Evolutionary conservation across 495 filamentous ascomycete genomes (phyloP).

Genomic region (Tuber borchii): DNA sequence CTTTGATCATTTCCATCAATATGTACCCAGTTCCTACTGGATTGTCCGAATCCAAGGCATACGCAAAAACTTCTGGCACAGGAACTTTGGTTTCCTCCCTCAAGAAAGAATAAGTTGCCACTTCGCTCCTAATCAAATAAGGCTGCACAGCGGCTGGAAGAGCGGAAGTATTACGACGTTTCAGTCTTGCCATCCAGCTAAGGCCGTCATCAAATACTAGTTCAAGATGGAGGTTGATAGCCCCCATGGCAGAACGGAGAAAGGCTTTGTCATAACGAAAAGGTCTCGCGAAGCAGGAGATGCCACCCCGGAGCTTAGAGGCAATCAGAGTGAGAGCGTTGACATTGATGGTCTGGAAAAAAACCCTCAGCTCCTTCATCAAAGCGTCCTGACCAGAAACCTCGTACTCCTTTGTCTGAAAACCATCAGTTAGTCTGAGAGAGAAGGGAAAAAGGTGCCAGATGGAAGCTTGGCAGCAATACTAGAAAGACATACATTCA

Average conservation of each 20-base stretch:
- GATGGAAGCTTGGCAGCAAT: background rate
- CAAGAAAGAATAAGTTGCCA: constrained; percentile 44
- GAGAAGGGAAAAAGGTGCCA: background rate
- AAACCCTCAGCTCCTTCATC: constrained; percentile 17
- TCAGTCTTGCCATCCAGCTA: constrained; percentile 41
- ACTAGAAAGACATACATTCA: constrained; percentile 17
- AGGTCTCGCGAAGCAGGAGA: constrained; percentile 19
- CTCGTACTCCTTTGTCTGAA: constrained; percentile 20
- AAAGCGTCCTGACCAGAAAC: constrained; percentile 24
- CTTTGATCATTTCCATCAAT: constrained; percentile 45
- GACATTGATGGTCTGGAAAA: constrained; percentile 9
- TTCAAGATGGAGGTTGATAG: constrained; percentile 41
- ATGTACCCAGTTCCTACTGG: constrained; percentile 43
- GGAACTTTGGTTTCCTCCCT: constrained; percentile 41
- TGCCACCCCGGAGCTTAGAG: constrained; percentile 15
- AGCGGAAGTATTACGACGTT: constrained; percentile 14
- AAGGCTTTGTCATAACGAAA: background rate
- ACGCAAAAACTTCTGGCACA: constrained; percentile 34
- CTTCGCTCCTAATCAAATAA: constrained; percentile 44
- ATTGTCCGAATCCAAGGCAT: constrained; percentile 39
- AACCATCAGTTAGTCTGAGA: constrained; percentile 4
- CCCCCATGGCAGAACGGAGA: constrained; percentile 24
- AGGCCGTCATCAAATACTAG: constrained; percentile 41
- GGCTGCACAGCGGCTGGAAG: constrained; percentile 22
- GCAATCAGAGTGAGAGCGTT: constrained; percentile 23